phyloP scores from a whole-genome alignment of 1,284 basidiomycete species.

The Pseudozyma sp. region DNA sequence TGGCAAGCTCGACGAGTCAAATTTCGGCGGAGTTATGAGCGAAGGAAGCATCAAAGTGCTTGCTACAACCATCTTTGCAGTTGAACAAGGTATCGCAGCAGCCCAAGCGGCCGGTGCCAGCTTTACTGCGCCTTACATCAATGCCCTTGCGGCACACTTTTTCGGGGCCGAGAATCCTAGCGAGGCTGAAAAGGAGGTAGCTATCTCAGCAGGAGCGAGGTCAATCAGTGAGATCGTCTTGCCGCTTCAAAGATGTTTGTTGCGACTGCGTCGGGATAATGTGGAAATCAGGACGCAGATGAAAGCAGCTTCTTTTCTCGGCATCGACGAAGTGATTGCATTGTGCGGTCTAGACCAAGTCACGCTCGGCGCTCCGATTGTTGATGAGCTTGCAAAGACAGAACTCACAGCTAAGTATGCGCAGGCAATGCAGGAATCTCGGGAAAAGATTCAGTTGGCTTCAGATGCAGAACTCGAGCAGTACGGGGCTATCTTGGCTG shows the following conservation, averaged over 20 bases:
- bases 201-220: constrained; percentile 3
- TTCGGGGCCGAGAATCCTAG: constrained; percentile 15
- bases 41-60: constrained; percentile 32
- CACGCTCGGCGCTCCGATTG: constrained; percentile 20
- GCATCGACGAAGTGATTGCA: constrained; percentile 13
- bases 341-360: constrained; percentile 30
- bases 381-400: constrained; percentile 21
- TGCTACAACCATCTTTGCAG: constrained; percentile 27
- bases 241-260: constrained; percentile 22
- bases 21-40: constrained; percentile 13
- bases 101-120: constrained; percentile 22
- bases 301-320: constrained; percentile 27
- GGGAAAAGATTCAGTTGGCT: constrained; percentile 1
- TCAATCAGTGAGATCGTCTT: constrained; percentile 18
- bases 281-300: constrained; percentile 16
- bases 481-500: constrained; percentile 15
- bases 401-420: constrained; percentile 2
- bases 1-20: constrained; percentile 18
- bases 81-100: constrained; percentile 35
- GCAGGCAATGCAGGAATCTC: constrained; percentile 6
- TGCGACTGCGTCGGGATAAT: constrained; percentile 13
- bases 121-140: constrained; percentile 33
- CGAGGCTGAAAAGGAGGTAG: background rate
- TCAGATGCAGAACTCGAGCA: constrained; percentile 14
- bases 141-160: constrained; percentile 32